Percentiles rank a stretch among this genome's conserved stretches.
phyloP scores from a whole-genome alignment of 768 basidiomycete species.

The Boletus sp. region DNA sequence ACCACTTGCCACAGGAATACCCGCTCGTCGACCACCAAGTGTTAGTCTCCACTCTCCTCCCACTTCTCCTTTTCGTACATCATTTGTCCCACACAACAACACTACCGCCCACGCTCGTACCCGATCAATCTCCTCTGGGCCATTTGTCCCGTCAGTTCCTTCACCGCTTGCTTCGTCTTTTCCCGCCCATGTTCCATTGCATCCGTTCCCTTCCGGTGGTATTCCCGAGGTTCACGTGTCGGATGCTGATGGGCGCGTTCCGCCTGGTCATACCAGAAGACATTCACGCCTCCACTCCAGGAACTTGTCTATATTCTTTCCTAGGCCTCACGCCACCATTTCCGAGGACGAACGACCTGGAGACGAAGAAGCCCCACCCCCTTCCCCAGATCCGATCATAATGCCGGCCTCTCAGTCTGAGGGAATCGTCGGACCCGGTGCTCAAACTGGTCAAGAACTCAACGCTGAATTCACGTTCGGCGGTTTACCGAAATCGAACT shows the following conservation, averaged over 20 bases:
- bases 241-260: conserved; percentile 13
- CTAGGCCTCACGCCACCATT: conserved; percentile 61
- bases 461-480: conserved; percentile 65
- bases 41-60: conserved; percentile 26
- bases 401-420: conserved; percentile 42
- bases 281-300: conserved; percentile 84
- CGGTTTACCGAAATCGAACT: conserved; percentile 36
- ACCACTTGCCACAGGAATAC: conserved; percentile 25
- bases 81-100: conserved; percentile 19
- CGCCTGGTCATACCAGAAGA: conserved; percentile 33
- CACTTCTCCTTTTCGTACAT: conserved; percentile 31
- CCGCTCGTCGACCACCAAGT: conserved; percentile 24
- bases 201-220: conserved; percentile 22
- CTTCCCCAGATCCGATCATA: conserved; percentile 40
- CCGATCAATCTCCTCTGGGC: conserved; percentile 34
- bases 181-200: conserved; percentile 22
- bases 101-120: conserved; percentile 24
- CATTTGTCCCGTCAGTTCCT: conserved; percentile 23
- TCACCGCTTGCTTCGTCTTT: conserved; percentile 31
- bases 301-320: conserved; percentile 90
- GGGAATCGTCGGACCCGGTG: conserved; percentile 14
- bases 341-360: conserved; percentile 57
- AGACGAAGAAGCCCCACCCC: conserved; percentile 48
- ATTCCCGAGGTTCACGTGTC: conserved; percentile 18
- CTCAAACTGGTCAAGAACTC: conserved; percentile 40